These are phyloP conservation scores for Pythium scleroteichum DNA, from an alignment of 352 stramenopile genomes.

Conservation along the genomic window DNA sequence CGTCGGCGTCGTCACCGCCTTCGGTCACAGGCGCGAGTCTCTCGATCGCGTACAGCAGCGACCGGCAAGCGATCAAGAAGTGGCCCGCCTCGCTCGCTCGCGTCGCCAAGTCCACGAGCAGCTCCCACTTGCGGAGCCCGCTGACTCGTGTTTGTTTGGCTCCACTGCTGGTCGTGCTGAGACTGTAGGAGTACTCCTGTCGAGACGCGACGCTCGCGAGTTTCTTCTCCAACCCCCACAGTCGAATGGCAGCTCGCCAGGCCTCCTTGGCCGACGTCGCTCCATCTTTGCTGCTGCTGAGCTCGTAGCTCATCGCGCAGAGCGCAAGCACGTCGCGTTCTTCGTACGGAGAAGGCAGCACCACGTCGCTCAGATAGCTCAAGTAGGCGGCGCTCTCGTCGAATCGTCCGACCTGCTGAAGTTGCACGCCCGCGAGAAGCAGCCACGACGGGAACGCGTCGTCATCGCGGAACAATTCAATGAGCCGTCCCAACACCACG, in stretches of 20 bases:
- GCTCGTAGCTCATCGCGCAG: constrained; percentile 58
- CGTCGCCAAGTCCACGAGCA: constrained; percentile 50
- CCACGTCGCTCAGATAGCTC: constrained; percentile 55
- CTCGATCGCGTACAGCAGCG: constrained; percentile 52
- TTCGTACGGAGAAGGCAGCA: constrained; percentile 43
- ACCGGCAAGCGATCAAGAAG: constrained; percentile 49
- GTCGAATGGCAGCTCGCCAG: constrained; percentile 57
- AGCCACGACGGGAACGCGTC: constrained; percentile 55
- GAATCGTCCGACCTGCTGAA: constrained; percentile 58
- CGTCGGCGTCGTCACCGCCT: not conserved
- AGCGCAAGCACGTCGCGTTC: constrained; percentile 63
- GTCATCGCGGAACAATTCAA: constrained; percentile 53
- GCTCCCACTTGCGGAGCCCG: constrained; percentile 40
- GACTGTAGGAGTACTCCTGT: not conserved
- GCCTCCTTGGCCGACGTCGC: constrained; percentile 37
- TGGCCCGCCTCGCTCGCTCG: constrained; percentile 47
- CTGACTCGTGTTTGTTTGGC: constrained; percentile 8
- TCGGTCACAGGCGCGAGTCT: constrained; percentile 5
- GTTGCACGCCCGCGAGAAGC: constrained; percentile 56
- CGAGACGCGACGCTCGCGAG: not conserved
- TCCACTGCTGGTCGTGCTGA: not conserved
- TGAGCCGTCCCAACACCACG: constrained; percentile 52
- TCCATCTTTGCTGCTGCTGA: constrained; percentile 4
- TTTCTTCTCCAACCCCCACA: constrained; percentile 49
- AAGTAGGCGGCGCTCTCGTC: constrained; percentile 62